Percentiles rank a stretch among this genome's conserved stretches.
phyloP scores from a whole-genome alignment of 192 early-diverging fungal species.

The Podila epicladia region DNA sequence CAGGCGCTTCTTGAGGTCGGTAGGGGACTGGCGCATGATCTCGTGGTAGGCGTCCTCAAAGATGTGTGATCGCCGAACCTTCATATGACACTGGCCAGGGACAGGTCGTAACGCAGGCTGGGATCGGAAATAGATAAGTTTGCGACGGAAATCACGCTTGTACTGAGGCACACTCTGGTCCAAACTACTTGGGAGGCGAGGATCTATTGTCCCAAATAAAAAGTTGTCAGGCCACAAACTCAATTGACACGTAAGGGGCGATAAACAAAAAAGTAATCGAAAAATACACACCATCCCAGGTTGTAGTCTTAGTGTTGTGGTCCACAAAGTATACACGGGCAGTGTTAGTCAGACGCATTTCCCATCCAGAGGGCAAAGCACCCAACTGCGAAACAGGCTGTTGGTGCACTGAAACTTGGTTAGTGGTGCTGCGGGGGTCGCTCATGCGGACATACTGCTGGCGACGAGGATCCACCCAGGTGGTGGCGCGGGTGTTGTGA shows the following conservation, averaged over 20 bases:
- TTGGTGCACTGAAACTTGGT: slow-evolving; percentile 71
- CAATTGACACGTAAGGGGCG: not conserved
- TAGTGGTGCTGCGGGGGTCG: slow-evolving; percentile 61
- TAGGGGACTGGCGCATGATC: slow-evolving; percentile 91
- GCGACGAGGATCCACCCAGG: slow-evolving; percentile 90
- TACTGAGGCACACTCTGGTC: slow-evolving; percentile 97
- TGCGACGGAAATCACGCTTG: slow-evolving; percentile 98
- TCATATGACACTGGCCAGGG: slow-evolving; percentile 93
- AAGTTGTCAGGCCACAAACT: not conserved
- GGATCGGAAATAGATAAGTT: slow-evolving; percentile 95
- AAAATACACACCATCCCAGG: slow-evolving; percentile 86
- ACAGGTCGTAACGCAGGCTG: slow-evolving; percentile 91
- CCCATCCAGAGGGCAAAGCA: slow-evolving; percentile 96
- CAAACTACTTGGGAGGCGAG: slow-evolving; percentile 82
- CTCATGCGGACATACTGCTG: slow-evolving; percentile 67
- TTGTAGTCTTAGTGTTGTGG: slow-evolving; percentile 97
- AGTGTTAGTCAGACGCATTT: slow-evolving; percentile 96
- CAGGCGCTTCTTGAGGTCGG: slow-evolving; percentile 94
- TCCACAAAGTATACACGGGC: slow-evolving; percentile 98
- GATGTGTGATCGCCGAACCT: slow-evolving; percentile 86
- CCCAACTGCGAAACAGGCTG: slow-evolving; percentile 83
- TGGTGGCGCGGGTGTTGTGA: slow-evolving; percentile 89
- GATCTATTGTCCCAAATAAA: slow-evolving; percentile 48
- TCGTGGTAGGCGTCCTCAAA: slow-evolving; percentile 98
- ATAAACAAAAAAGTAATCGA: not conserved